Conservation (phyloP, 371 early-diverging fungal species). For the Apophysomyces sp. region DNA sequence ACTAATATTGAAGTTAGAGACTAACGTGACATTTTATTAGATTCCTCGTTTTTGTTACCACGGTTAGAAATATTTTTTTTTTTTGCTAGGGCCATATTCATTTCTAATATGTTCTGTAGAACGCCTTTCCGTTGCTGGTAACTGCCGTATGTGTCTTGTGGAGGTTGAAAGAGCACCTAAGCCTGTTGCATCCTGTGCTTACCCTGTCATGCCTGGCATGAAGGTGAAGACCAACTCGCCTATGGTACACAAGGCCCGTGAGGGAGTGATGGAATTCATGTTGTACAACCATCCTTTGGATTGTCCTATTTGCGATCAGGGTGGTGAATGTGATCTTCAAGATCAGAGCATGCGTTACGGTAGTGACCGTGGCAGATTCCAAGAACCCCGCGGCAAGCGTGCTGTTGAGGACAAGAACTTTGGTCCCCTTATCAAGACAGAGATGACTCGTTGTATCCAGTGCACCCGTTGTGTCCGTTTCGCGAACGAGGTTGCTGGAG, state of each 20-base stretch:
- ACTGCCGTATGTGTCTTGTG: constrained; percentile 99
- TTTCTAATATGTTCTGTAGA: constrained; percentile 31
- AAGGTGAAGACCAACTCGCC: constrained; percentile 93
- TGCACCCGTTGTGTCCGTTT: constrained; percentile 99
- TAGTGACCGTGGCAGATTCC: constrained; percentile 89
- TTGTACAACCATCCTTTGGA: constrained; percentile 98
- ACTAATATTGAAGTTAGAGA: not conserved
- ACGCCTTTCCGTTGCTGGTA: constrained; percentile 95
- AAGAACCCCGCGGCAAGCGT: constrained; percentile 86
- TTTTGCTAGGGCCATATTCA: not conserved
- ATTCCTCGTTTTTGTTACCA: constrained; percentile 98
- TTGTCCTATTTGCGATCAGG: constrained; percentile 98
- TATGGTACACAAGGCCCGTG: constrained; percentile 95
- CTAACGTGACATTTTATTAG: constrained; percentile 8
- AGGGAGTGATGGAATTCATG: constrained; percentile 98
- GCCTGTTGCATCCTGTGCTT: constrained; percentile 96
- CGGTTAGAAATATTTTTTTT: constrained; percentile 50
- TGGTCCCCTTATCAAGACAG: constrained; percentile 95
- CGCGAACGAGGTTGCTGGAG: constrained; percentile 97
- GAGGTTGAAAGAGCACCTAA: constrained; percentile 96
- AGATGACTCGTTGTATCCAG: constrained; percentile 98
- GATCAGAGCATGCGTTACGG: constrained; percentile 97
- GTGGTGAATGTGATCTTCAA: constrained; percentile 98
- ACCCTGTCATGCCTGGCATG: constrained; percentile 98
- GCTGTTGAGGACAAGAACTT: constrained; percentile 97